Evolutionary conservation across 1,284 basidiomycete genomes (phyloP).

Genomic region (Vanrija sp.): DNA sequence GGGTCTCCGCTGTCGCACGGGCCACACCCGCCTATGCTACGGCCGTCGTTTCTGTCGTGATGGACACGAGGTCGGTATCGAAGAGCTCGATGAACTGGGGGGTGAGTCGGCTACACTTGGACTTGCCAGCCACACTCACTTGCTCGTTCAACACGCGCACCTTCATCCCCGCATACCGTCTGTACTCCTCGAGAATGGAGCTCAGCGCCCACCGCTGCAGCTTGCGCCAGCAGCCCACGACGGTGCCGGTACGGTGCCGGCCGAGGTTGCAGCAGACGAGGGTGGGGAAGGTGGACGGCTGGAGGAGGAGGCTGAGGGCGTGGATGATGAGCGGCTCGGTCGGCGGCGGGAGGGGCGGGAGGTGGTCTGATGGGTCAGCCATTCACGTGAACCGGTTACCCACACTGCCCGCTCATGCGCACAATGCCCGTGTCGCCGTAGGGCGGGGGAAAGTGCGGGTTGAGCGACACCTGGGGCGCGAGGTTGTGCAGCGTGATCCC

Average conservation of each 20-base stretch:
- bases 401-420: constrained; percentile 41
- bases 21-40: not conserved
- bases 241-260: constrained; percentile 54
- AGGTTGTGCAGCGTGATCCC: constrained; percentile 43
- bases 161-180: constrained; percentile 54
- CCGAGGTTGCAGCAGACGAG: constrained; percentile 56
- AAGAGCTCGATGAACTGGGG: constrained; percentile 56
- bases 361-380: constrained; percentile 37
- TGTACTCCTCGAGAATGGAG: constrained; percentile 54
- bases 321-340: constrained; percentile 55
- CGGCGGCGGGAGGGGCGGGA: constrained; percentile 45
- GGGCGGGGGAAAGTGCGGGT: constrained; percentile 45
- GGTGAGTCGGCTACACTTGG: not conserved
- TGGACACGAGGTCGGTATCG: constrained; percentile 53
- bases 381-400: constrained; percentile 5
- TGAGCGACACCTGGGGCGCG: constrained; percentile 39
- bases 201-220: constrained; percentile 53
- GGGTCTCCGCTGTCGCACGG: too few species aligned
- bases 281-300: constrained; percentile 52
- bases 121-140: constrained; percentile 30
- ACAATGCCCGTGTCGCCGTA: constrained; percentile 47
- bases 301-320: constrained; percentile 53
- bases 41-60: constrained; percentile 23
- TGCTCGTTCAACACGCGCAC: constrained; percentile 55
- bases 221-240: constrained; percentile 52